A percentile compares a stretch with the other conserved stretches of the same genome.
Conservation (phyloP, 1,284 basidiomycete genomes). For the Tetrapyrgos nigripes region DNA sequence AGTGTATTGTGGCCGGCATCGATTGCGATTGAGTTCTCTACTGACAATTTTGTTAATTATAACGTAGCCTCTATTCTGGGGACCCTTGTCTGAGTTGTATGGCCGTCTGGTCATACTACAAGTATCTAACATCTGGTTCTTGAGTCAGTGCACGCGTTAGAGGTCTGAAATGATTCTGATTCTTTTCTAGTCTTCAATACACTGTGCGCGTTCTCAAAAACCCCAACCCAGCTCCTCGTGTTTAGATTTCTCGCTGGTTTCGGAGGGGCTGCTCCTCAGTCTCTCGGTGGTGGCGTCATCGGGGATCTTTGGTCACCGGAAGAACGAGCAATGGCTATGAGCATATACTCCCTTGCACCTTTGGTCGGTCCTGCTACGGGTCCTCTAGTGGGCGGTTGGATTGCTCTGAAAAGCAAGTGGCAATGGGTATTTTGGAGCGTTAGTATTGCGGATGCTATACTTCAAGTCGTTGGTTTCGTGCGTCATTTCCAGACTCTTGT, state of each 20-base stretch:
- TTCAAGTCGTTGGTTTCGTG: slow-evolving; percentile 37
- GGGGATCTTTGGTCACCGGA: slow-evolving; percentile 41
- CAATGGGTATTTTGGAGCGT: slow-evolving; percentile 40
- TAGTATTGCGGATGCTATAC: slow-evolving; percentile 35
- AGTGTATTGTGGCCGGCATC: slow-evolving; percentile 9
- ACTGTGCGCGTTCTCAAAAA: slow-evolving; percentile 31
- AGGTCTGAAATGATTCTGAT: neutral
- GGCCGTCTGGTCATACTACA: slow-evolving; percentile 36
- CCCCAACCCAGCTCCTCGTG: slow-evolving; percentile 37
- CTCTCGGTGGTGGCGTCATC: slow-evolving; percentile 33
- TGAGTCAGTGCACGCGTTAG: slow-evolving; percentile 24
- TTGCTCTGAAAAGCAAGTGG: slow-evolving; percentile 33
- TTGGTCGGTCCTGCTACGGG: slow-evolving; percentile 23
- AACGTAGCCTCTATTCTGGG: slow-evolving; percentile 35
- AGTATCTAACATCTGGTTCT: slow-evolving; percentile 38
- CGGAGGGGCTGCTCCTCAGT: slow-evolving; percentile 39
- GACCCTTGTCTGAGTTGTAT: slow-evolving; percentile 35
- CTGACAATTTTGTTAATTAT: slow-evolving; percentile 4
- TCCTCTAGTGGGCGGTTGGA: slow-evolving; percentile 37
- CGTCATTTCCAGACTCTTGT: slow-evolving; percentile 10
- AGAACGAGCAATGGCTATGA: slow-evolving; percentile 39
- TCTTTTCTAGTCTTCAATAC: slow-evolving; percentile 33
- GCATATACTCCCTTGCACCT: slow-evolving; percentile 38
- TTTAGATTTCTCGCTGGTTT: slow-evolving; percentile 41
- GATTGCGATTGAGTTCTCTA: neutral